Evolutionary conservation across 148 eudicot genomes (phyloP).

Genomic region (Pouteria glomerata): DNA sequence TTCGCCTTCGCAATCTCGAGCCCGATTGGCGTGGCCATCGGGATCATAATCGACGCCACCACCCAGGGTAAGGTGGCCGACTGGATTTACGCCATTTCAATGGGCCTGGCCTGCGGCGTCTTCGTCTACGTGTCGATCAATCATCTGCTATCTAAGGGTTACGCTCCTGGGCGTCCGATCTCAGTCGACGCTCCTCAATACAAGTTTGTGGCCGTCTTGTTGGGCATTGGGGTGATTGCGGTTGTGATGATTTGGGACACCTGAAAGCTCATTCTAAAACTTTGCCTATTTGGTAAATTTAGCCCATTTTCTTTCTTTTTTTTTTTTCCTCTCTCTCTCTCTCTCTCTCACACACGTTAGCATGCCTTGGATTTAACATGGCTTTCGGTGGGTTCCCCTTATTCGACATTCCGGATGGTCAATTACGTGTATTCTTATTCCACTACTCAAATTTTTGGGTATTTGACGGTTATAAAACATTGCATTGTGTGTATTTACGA

Average conservation of each 20-base stretch:
- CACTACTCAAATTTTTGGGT: too few relatives aligned
- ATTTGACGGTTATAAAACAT: too few relatives aligned
- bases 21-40: conserved; percentile 59
- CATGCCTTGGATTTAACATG: too few relatives aligned
- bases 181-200: conserved; percentile 32
- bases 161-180: conserved; percentile 20
- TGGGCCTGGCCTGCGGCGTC: conserved; percentile 65
- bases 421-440: too few relatives aligned
- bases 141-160: conserved; percentile 54
- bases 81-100: conserved; percentile 62
- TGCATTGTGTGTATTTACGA: too few relatives aligned
- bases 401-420: too few relatives aligned
- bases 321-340: too few relatives aligned
- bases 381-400: too few relatives aligned
- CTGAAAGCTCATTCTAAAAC: too few relatives aligned
- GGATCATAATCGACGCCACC: conserved; percentile 53
- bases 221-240: conserved; percentile 58
- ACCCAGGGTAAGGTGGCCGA: conserved; percentile 49
- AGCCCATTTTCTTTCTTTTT: too few relatives aligned
- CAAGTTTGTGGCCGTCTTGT: conserved; percentile 44
- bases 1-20: conserved; percentile 66
- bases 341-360: too few relatives aligned
- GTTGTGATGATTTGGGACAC: conserved; percentile 78
- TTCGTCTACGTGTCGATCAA: conserved; percentile 59
- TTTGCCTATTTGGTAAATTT: too few relatives aligned